Evolutionary conservation across 345 rosid species (phyloP).

Genomic region (Dipteronia sinensis): DNA sequence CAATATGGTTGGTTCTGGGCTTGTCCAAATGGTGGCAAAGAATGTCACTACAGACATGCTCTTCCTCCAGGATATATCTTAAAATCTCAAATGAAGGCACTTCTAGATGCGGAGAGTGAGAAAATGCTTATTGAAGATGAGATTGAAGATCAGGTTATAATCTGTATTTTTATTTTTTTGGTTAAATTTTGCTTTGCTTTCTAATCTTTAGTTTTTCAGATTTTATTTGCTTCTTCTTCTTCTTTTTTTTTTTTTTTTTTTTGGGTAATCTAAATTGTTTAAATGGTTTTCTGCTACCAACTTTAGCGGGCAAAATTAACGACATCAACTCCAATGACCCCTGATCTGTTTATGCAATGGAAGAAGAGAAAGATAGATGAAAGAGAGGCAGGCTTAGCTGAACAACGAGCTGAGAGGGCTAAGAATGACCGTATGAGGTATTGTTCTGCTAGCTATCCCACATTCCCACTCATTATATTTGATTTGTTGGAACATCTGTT

Average conservation of each 20-base stretch:
- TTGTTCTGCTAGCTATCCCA: background rate
- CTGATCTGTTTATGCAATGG: constrained; percentile 90
- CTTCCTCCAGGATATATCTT: constrained; percentile 94
- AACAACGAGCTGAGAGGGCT: constrained; percentile 87
- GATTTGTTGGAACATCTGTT: constrained; percentile 1
- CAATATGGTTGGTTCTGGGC: constrained; percentile 99
- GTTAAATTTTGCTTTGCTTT: constrained; percentile 4
- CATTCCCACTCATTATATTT: background rate
- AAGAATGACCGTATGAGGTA: constrained; percentile 99
- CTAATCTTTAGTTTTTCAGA: background rate
- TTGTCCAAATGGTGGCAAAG: constrained; percentile 85
- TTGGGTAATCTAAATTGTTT: background rate
- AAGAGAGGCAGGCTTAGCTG: constrained; percentile 83
- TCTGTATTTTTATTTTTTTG: background rate
- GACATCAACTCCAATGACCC: constrained; percentile 78
- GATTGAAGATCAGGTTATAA: constrained; percentile 82
- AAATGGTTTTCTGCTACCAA: constrained; percentile 18
- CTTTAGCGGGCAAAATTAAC: constrained; percentile 74
- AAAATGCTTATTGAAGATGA: constrained; percentile 86
- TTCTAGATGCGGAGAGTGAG: constrained; percentile 81
- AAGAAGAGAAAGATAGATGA: constrained; percentile 79
- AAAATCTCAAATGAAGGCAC: constrained; percentile 96
- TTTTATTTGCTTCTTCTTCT: background rate
- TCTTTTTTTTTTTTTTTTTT: too few relatives aligned
- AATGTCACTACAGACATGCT: constrained; percentile 95